Base-by-base conservation (phyloP, 2,329 filamentous ascomycete species). In the Arthroderma uncinatum region DNA sequence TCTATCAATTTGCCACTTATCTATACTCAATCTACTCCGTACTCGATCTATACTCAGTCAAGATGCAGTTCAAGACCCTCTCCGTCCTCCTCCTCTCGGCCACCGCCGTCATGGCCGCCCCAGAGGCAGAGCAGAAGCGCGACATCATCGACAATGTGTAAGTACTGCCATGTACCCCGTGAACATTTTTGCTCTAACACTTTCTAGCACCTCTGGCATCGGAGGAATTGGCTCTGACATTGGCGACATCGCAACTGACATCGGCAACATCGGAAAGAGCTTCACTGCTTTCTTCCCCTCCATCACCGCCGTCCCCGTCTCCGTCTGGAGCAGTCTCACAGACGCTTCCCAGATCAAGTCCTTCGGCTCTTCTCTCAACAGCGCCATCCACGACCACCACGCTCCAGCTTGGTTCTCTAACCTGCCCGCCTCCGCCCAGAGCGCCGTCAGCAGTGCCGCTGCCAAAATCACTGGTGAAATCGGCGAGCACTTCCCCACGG, bases 401-500 rank as follows among this genome's bases (percentile, higher is more conserved):
- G 56, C 60, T 12, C 62, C 62, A 9, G 37, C 12, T 23, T 63
- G 62, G 62, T 61, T 55, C 47, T 47, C 23, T 42, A 55, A 54
- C 16, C 58, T 63, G 25, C 62, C 62, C 19, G 21, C 28, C 2
- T 23, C 54, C 19, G 61, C 57, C 21, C 58, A 61, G 54, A 36
- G 25, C 40, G 58, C 54, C 33, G 37, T 61, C 40, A 57, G 54
- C 52, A 58, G 40, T 42, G 19, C 54, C 25, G 54, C 37, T 21
- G 48, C 48, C 23, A n/a, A n/a, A 4, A 47, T 98, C 48, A 54
- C 54, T 34, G 36, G 40, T 12, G 42, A 52, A 23, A 52, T 53
- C 40, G 59, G 56, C 8, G 34, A 30, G 19, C 28, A 23, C 28
- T 14, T 52, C 14, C 19, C 40, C 12, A 39, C 28, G 21, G 54